Conservation (phyloP, 495 filamentous ascomycete species). For the Saxispiralis lemnorum region DNA sequence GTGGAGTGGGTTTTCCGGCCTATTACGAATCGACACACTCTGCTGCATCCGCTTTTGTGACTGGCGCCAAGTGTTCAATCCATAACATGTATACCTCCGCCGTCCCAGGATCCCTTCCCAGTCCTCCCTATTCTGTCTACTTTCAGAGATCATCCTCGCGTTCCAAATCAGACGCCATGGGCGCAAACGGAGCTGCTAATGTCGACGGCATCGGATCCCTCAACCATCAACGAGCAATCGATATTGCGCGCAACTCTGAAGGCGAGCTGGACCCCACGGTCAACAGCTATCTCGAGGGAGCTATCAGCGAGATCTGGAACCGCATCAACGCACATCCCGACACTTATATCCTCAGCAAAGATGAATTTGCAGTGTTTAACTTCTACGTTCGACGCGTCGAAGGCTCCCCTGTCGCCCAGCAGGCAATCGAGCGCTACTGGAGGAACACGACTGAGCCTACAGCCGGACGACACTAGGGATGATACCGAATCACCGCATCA, state of each 20-base stretch:
- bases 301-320: constrained; percentile 42
- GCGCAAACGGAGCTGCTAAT: constrained; percentile 16
- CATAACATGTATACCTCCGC: constrained; percentile 1
- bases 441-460: neutral
- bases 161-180: constrained; percentile 13
- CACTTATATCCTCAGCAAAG: constrained; percentile 45
- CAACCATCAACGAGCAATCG: constrained; percentile 38
- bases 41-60: too few species aligned
- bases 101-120: constrained; percentile 1
- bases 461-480: too few species aligned
- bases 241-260: constrained; percentile 47
- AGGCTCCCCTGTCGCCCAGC: constrained; percentile 25
- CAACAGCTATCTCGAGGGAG: constrained; percentile 34
- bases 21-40: too few species aligned
- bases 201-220: constrained; percentile 22
- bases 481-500: too few species aligned
- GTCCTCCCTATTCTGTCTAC: constrained; percentile 1
- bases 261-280: constrained; percentile 37
- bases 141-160: neutral
- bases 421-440: constrained; percentile 36
- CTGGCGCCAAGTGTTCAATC: too few species aligned
- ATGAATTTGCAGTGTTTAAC: constrained; percentile 67
- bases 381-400: constrained; percentile 47
- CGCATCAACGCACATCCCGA: constrained; percentile 40
- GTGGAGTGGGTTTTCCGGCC: too few species aligned